phyloP scores from a whole-genome alignment of 2,329 filamentous ascomycete species.

The Knoxdaviesia proteae region DNA sequence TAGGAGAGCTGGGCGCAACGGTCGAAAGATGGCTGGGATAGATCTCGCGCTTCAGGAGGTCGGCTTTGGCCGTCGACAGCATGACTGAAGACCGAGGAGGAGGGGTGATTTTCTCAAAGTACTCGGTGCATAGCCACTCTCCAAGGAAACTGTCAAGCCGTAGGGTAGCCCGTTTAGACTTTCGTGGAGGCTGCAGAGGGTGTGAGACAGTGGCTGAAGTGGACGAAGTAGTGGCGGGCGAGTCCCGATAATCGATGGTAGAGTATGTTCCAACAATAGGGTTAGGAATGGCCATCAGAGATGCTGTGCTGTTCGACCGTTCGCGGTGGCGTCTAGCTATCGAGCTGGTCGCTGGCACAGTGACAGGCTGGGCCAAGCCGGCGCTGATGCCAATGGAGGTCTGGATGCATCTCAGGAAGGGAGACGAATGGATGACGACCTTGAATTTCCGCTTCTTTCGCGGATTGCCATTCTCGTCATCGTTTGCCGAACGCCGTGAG shows the following conservation, averaged over 20 bases:
- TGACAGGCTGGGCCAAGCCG: constrained; percentile 38
- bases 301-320: constrained; percentile 4
- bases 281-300: constrained; percentile 2
- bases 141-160: constrained; percentile 84
- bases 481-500: constrained; percentile 5
- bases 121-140: constrained; percentile 86
- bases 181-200: too few relatives aligned
- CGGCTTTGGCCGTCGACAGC: constrained; percentile 73
- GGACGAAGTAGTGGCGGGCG: constrained; percentile 4
- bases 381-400: constrained; percentile 42
- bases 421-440: constrained; percentile 79
- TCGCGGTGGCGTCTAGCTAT: background rate
- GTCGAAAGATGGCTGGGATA: constrained; percentile 24
- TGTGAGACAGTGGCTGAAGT: too few relatives aligned
- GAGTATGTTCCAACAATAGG: constrained; percentile 1
- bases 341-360: constrained; percentile 9
- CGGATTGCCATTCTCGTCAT: constrained; percentile 5
- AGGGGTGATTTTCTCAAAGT: constrained; percentile 80
- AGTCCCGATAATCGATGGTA: too few relatives aligned
- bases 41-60: constrained; percentile 59
- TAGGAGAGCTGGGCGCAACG: too few relatives aligned
- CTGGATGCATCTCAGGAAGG: constrained; percentile 65
- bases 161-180: constrained; percentile 25
- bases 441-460: constrained; percentile 39
- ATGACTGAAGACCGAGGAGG: constrained; percentile 74